Evolutionary conservation across 2,329 filamentous ascomycete genomes (phyloP).

Genomic region (Ceratocystiopsis brevicomis): DNA sequence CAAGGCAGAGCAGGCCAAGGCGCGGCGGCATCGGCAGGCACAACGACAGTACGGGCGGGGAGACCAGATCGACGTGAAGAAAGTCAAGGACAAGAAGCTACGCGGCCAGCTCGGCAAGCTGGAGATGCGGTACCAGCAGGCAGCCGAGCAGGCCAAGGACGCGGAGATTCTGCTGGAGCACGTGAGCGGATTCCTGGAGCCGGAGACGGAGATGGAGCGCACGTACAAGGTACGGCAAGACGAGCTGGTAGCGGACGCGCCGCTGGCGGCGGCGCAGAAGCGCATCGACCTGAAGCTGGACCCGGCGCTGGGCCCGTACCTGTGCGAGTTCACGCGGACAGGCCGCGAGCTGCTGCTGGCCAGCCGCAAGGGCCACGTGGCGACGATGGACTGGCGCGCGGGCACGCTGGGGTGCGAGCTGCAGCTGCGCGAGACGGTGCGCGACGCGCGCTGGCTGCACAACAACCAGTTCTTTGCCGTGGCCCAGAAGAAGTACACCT

Average conservation of each 20-base stretch:
- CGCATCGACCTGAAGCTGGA: slow-evolving; percentile 77
- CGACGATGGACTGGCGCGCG: slow-evolving; percentile 89
- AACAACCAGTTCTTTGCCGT: slow-evolving; percentile 91
- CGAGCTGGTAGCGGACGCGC: slow-evolving; percentile 58
- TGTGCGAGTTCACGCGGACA: slow-evolving; percentile 76
- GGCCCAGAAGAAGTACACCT: slow-evolving; percentile 89
- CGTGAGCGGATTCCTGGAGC: slow-evolving; percentile 65
- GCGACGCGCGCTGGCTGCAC: slow-evolving; percentile 81
- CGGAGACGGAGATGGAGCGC: slow-evolving; percentile 71
- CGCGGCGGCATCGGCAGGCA: slow-evolving; percentile 38
- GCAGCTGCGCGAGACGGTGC: slow-evolving; percentile 74
- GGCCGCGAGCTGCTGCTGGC: slow-evolving; percentile 71
- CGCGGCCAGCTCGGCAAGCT: slow-evolving; percentile 59
- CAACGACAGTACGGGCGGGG: slow-evolving; percentile 73
- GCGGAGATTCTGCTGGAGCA: slow-evolving; percentile 89
- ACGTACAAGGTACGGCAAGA: slow-evolving; percentile 87
- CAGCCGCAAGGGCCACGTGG: slow-evolving; percentile 83
- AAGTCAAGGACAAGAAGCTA: slow-evolving; percentile 76
- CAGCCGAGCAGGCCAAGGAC: slow-evolving; percentile 72
- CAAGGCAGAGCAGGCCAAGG: slow-evolving; percentile 30
- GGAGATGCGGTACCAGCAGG: slow-evolving; percentile 67
- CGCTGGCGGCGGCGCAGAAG: slow-evolving; percentile 75
- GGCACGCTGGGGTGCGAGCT: slow-evolving; percentile 75
- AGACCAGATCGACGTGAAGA: slow-evolving; percentile 42
- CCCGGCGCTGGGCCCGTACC: slow-evolving; percentile 59